Conservation (phyloP, 306 rosid species). For the Luffa acutangula region DNA sequence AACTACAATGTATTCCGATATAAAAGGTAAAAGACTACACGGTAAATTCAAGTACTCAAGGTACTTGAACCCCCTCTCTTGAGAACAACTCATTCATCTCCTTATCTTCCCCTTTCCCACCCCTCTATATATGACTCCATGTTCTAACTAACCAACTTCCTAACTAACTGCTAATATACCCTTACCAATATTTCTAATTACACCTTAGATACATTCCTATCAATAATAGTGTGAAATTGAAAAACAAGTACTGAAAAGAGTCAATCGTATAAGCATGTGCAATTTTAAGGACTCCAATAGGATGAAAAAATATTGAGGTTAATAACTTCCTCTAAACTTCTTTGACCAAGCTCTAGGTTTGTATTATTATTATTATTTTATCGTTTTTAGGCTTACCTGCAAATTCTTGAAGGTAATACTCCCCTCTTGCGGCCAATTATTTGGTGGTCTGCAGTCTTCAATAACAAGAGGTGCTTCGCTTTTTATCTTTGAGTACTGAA, state of each 20-base stretch:
- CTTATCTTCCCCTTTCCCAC: too few species aligned
- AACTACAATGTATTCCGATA: too few species aligned
- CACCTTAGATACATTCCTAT: too few species aligned
- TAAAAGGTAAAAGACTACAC: too few species aligned
- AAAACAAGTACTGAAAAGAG: background rate
- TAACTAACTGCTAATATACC: too few species aligned
- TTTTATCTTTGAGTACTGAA: constrained; percentile 58
- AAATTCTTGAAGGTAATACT: constrained; percentile 58
- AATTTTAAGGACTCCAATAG: background rate
- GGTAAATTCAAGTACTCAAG: too few species aligned
- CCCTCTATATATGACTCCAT: too few species aligned
- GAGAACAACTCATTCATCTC: too few species aligned
- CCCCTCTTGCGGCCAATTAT: constrained; percentile 82
- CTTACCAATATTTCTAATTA: too few species aligned
- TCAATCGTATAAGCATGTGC: background rate
- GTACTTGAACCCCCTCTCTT: too few species aligned
- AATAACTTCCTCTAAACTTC: background rate
- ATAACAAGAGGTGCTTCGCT: constrained; percentile 81
- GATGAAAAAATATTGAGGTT: background rate
- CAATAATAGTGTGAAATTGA: background rate
- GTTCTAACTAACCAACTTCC: too few species aligned
- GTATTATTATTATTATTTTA: background rate
- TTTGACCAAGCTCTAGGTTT: background rate
- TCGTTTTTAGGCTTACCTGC: constrained; percentile 31
- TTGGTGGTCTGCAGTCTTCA: constrained; percentile 59